phyloP scores from a whole-genome alignment of 495 filamentous ascomycete genomes.

The Talaromyces trachyspermus region DNA sequence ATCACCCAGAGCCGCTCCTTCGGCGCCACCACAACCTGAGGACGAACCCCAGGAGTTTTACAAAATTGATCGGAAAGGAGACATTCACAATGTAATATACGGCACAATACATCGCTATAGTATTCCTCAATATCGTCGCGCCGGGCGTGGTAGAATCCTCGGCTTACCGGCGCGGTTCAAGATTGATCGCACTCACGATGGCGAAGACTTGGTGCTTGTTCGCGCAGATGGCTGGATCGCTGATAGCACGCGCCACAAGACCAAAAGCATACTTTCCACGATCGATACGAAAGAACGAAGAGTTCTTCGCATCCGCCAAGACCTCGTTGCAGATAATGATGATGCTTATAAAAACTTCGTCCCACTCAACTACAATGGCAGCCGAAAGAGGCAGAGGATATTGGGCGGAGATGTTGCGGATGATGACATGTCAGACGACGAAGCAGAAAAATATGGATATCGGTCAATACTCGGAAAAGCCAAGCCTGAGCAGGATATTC shows the following conservation, averaged over 20 bases:
- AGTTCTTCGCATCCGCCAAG: constrained; percentile 20
- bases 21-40: not conserved
- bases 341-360: constrained; percentile 35
- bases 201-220: constrained; percentile 41
- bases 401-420: constrained; percentile 9
- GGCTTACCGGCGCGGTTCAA: constrained; percentile 38
- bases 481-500: constrained; percentile 40
- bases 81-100: constrained; percentile 52
- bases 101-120: constrained; percentile 54
- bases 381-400: constrained; percentile 15
- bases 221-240: constrained; percentile 17
- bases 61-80: constrained; percentile 52
- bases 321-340: constrained; percentile 13
- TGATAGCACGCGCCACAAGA: constrained; percentile 16
- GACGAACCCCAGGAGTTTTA: constrained; percentile 23
- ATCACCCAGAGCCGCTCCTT: not conserved
- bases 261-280: constrained; percentile 19
- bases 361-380: constrained; percentile 24
- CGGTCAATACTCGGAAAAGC: constrained; percentile 63
- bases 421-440: constrained; percentile 20
- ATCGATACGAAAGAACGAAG: constrained; percentile 11
- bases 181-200: constrained; percentile 46
- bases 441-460: constrained; percentile 52
- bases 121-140: constrained; percentile 51
- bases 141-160: constrained; percentile 52